These are phyloP conservation scores for Syncephalastrum racemosum DNA, from an alignment of 371 early-diverging fungal species.

Conservation along the genomic window DNA sequence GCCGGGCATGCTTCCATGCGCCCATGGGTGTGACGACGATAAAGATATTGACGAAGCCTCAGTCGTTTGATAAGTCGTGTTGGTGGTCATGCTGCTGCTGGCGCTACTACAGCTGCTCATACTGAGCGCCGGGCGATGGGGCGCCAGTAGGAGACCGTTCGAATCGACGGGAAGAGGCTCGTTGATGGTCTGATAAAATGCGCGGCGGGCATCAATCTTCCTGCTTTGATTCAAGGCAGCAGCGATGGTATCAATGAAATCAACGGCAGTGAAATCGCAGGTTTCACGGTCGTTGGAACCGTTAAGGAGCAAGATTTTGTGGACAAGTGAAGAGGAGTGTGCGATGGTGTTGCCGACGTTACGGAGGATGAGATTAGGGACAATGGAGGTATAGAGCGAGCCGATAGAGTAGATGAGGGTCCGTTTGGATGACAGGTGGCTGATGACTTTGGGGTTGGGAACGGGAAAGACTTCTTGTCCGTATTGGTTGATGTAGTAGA, in stretches of 20 bases:
- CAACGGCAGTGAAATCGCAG: constrained; percentile 66
- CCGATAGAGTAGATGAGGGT: constrained; percentile 71
- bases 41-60: neutral
- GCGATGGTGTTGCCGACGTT: constrained; percentile 67
- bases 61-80: neutral
- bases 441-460: constrained; percentile 61
- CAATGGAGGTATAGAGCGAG: constrained; percentile 72
- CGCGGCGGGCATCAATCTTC: constrained; percentile 44
- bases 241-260: constrained; percentile 69
- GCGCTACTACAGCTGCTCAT: neutral
- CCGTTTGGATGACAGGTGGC: constrained; percentile 48
- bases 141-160: too few relatives aligned
- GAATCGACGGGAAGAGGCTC: too few relatives aligned
- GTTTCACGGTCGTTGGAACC: constrained; percentile 74
- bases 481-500: constrained; percentile 72
- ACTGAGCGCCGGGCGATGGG: too few relatives aligned
- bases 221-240: constrained; percentile 64
- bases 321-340: constrained; percentile 46
- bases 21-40: neutral
- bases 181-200: constrained; percentile 32
- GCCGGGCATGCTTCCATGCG: constrained; percentile 6
- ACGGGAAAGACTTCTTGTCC: constrained; percentile 69
- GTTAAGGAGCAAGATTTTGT: constrained; percentile 70
- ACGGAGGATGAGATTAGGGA: constrained; percentile 69
- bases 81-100: constrained; percentile 5